Conservation (phyloP, 1,139 yeast species). For the Pichia sp. region DNA sequence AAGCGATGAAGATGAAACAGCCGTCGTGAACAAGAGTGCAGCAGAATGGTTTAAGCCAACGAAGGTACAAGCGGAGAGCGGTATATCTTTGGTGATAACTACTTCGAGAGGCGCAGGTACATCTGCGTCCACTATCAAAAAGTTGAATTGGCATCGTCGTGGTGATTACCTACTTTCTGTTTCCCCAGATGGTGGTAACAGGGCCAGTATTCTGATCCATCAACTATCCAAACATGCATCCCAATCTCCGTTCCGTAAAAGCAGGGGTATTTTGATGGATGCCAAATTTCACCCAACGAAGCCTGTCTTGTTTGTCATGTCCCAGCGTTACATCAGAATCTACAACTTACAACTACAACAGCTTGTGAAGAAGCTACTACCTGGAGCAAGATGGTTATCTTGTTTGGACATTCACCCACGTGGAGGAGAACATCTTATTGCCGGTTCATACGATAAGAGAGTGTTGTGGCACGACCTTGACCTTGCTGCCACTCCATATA, state of each 20-base stretch:
- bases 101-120: conserved; percentile 54
- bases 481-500: conserved; percentile 83
- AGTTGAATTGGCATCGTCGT: conserved; percentile 90
- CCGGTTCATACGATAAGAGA: conserved; percentile 91
- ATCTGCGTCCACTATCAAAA: conserved; percentile 67
- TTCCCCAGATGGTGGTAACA: conserved; percentile 81
- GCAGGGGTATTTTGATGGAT: conserved; percentile 92
- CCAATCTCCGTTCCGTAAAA: conserved; percentile 93
- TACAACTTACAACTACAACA: conserved; percentile 88
- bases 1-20: conserved; percentile 35
- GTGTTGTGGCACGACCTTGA: conserved; percentile 98
- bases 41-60: conserved; percentile 87
- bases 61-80: conserved; percentile 54
- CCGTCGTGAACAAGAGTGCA: conserved; percentile 40
- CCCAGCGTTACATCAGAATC: conserved; percentile 86
- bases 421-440: conserved; percentile 83
- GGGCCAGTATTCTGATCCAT: conserved; percentile 83
- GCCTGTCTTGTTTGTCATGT: conserved; percentile 90
- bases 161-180: conserved; percentile 97
- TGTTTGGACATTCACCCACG: conserved; percentile 91
- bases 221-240: conserved; percentile 91
- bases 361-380: conserved; percentile 75
- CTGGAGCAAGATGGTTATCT: conserved; percentile 95
- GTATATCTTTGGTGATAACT: conserved; percentile 69
- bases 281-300: conserved; percentile 96